Evolutionary conservation across 352 stramenopile genomes (phyloP).

Genomic region (Plasmopara viticola): DNA sequence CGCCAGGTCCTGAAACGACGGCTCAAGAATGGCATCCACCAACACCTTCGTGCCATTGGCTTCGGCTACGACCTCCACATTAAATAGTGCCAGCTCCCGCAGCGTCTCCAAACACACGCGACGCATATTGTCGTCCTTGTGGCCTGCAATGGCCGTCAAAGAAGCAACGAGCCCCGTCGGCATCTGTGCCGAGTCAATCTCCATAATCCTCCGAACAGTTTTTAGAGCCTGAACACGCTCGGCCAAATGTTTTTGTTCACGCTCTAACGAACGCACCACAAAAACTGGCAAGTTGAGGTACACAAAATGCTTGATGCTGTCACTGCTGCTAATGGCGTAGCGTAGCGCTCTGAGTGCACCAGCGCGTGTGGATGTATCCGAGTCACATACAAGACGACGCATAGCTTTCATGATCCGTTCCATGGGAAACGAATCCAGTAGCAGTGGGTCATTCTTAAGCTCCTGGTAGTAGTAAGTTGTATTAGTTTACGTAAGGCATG

Average conservation of each 20-base stretch:
- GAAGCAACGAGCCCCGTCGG: slow-evolving; percentile 76
- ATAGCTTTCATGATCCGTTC: slow-evolving; percentile 77
- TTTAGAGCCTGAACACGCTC: slow-evolving; percentile 86
- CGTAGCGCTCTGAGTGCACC: slow-evolving; percentile 72
- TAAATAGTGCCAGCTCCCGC: slow-evolving; percentile 70
- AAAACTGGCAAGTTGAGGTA: slow-evolving; percentile 76
- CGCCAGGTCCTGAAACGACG: slow-evolving; percentile 79
- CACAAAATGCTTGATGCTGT: slow-evolving; percentile 57
- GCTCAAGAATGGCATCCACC: slow-evolving; percentile 83
- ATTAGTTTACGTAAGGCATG: neutral
- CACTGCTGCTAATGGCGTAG: slow-evolving; percentile 78
- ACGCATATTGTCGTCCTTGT: slow-evolving; percentile 87
- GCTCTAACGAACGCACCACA: slow-evolving; percentile 75
- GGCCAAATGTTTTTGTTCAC: slow-evolving; percentile 79
- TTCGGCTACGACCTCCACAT: slow-evolving; percentile 77
- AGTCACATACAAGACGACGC: slow-evolving; percentile 66
- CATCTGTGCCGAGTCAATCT: slow-evolving; percentile 82
- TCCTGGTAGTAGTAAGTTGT: slow-evolving; percentile 30
- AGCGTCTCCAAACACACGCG: slow-evolving; percentile 83
- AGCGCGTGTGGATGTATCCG: slow-evolving; percentile 71
- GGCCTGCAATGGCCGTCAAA: slow-evolving; percentile 74
- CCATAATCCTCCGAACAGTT: slow-evolving; percentile 75
- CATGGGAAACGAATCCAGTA: slow-evolving; percentile 77
- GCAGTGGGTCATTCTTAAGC: slow-evolving; percentile 79
- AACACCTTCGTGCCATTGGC: slow-evolving; percentile 79